Percentiles rank a stretch among this genome's conserved stretches.
Conservation (phyloP, 169 alveolate species). For the Plasmodium gallinaceum region DNA sequence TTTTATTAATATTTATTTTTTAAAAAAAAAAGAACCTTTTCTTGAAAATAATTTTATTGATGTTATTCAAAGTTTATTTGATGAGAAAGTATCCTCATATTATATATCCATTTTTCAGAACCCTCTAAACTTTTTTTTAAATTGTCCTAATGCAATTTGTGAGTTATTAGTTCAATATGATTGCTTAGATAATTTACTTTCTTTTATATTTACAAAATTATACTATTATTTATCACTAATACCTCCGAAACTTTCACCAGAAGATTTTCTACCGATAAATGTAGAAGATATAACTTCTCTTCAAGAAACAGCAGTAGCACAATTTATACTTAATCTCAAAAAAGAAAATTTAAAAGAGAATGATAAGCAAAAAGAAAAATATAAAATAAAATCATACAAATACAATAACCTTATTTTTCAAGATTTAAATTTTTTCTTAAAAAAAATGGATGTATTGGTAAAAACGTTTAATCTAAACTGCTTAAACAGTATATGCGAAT, state of each 20-base stretch:
- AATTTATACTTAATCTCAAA: conserved; percentile 10
- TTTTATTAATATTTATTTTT: conserved; percentile 24
- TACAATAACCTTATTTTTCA: conserved; percentile 5
- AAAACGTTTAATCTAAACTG: conserved; percentile 17
- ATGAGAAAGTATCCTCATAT: conserved; percentile 38
- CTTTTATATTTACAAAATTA: conserved; percentile 49
- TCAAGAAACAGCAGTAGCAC: conserved; percentile 71
- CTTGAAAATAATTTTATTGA: conserved; percentile 18
- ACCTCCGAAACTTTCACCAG: conserved; percentile 29
- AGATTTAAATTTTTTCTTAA: conserved; percentile 26
- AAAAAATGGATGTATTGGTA: conserved; percentile 49
- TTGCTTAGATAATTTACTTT: conserved; percentile 29
- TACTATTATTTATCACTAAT: conserved; percentile 40
- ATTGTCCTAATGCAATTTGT: conserved; percentile 10
- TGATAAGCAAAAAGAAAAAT: background rate
- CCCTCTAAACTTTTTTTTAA: conserved; percentile 60
- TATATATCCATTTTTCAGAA: conserved; percentile 71
- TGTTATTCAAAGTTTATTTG: conserved; percentile 9
- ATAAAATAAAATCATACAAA: background rate
- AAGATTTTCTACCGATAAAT: conserved; percentile 44
- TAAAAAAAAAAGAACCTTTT: background rate
- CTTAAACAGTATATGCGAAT: conserved; percentile 47
- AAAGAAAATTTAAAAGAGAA: background rate
- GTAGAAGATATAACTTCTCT: conserved; percentile 65
- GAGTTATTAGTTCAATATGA: conserved; percentile 27